Evolutionary conservation across 177 flowering plant species (phyloP), one percentile per base, ranked within the genome.

Genomic region (Vitis hybrid): DNA sequence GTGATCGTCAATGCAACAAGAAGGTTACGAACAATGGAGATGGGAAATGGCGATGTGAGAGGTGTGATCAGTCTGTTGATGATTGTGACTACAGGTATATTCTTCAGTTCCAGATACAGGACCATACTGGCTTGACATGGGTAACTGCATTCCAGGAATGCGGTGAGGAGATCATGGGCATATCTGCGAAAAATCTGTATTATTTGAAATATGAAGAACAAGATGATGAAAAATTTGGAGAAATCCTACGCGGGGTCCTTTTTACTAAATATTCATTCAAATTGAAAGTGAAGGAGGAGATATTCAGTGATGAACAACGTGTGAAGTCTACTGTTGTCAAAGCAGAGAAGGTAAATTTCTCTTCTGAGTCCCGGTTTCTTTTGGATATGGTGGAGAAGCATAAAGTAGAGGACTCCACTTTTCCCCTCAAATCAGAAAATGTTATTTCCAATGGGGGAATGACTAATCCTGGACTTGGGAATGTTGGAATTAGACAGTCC

Each of bases 211-310:
- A 79, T 74, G 96, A 89, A 70, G 87, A 88, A 60, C 90, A 87
- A 64, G 93, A 94, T 74, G 97, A 94, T 57, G 95, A 87, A 18
- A 82, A 75, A 58, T 83, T 91, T 76, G 75, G 68, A 15, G 92
- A 89, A 67, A 72, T 87, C 21, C 65, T 87, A 13, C 81, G 83
- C 3, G 80, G 63, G 75, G 91, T 85, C 69, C 82, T 88, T 19
- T 94, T 89, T 56, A 81, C 62, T 9, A 85, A 80, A 69, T 91
- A 76, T 68, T 7, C 86, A 15, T 86, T 96, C 75, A 96, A 92
- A 82, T 75, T 96, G 83, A 96, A 94, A 82, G 89, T 96, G 65
- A 96, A 94, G 79, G 97, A 94, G 77, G 98, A 94, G 85, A 86
- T 81, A 0, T 94, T 66, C 70, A 86, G 84, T 73, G 99, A 96